These are phyloP conservation scores for Ceraceosorus bombacis DNA, from an alignment of 1,284 basidiomycete species.

Conservation along the genomic window DNA sequence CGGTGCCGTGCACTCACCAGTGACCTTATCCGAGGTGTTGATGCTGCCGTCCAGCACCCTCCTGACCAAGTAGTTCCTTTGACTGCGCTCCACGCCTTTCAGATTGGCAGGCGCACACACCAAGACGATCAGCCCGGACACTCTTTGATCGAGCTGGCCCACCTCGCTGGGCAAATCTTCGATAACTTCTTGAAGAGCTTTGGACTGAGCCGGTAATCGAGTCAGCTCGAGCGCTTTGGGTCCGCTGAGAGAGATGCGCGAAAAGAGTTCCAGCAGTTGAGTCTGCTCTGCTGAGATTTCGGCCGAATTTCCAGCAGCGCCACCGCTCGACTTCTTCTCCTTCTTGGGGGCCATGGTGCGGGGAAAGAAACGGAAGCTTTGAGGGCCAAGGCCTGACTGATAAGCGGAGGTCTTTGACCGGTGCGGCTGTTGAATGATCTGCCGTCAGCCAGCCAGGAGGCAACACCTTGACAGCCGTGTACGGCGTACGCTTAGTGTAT, in stretches of 20 bases:
- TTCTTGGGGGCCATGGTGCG: too few species aligned
- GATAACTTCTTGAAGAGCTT: conserved; percentile 64
- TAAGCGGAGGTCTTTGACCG: too few species aligned
- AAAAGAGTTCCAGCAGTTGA: conserved; percentile 62
- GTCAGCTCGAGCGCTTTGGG: conserved; percentile 66
- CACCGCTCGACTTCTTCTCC: too few species aligned
- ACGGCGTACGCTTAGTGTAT: too few species aligned
- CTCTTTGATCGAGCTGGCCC: conserved; percentile 67
- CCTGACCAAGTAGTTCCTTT: conserved; percentile 62
- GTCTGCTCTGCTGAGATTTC: conserved; percentile 46
- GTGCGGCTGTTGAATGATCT: too few species aligned
- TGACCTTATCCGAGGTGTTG: conserved; percentile 75
- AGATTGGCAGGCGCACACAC: conserved; percentile 58
- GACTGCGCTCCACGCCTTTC: conserved; percentile 58
- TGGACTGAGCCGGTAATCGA: conserved; percentile 38
- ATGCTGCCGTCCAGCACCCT: conserved; percentile 66
- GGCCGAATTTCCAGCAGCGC: too few species aligned
- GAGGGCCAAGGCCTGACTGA: too few species aligned
- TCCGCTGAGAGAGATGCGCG: conserved; percentile 68
- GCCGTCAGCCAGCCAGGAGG: too few species aligned
- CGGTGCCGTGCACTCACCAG: conserved; percentile 52
- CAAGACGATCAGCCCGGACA: conserved; percentile 60
- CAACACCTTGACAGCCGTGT: too few species aligned
- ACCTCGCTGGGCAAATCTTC: conserved; percentile 46
- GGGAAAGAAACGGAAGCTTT: too few species aligned